Conservation (phyloP, 176 grass and related monocot species). For the Ananas comosus region DNA sequence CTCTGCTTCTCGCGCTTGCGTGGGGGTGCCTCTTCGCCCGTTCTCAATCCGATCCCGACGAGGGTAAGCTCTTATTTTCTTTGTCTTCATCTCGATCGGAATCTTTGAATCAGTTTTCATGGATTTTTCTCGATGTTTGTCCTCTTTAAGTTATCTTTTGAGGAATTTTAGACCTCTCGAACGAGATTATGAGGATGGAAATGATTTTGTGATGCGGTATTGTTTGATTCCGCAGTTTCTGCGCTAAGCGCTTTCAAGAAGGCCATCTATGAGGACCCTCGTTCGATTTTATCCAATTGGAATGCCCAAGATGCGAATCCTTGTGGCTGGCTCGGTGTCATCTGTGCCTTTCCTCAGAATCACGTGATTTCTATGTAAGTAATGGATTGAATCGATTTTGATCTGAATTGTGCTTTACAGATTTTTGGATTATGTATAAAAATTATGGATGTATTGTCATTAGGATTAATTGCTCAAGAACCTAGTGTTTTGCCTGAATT, state of each 20-base stretch:
- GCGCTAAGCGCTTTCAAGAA: constrained; percentile 57
- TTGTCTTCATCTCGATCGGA: neutral
- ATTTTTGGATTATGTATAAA: constrained; percentile 3
- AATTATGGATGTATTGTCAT: no score
- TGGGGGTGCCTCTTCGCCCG: constrained; percentile 26
- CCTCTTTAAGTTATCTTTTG: neutral
- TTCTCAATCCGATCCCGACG: constrained; percentile 35
- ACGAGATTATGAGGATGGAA: neutral
- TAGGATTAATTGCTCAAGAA: no score
- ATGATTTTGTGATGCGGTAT: constrained; percentile 7
- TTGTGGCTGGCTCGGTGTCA: constrained; percentile 57
- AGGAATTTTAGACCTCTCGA: neutral
- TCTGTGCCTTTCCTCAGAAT: constrained; percentile 63
- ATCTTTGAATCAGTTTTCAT: constrained; percentile 6
- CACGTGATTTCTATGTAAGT: constrained; percentile 39
- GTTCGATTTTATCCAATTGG: constrained; percentile 66
- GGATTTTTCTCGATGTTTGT: no score
- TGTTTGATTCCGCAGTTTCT: constrained; percentile 29
- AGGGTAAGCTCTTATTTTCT: constrained; percentile 30
- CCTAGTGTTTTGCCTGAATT: no score
- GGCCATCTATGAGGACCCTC: constrained; percentile 59
- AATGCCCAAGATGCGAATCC: constrained; percentile 39
- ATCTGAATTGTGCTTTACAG: neutral
- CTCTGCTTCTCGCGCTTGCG: constrained; percentile 24
- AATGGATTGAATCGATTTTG: neutral